Percentiles rank a stretch among this genome's conserved stretches.
Conservation (phyloP, 1,284 basidiomycete species). For the Xerocomus nothofagi region DNA sequence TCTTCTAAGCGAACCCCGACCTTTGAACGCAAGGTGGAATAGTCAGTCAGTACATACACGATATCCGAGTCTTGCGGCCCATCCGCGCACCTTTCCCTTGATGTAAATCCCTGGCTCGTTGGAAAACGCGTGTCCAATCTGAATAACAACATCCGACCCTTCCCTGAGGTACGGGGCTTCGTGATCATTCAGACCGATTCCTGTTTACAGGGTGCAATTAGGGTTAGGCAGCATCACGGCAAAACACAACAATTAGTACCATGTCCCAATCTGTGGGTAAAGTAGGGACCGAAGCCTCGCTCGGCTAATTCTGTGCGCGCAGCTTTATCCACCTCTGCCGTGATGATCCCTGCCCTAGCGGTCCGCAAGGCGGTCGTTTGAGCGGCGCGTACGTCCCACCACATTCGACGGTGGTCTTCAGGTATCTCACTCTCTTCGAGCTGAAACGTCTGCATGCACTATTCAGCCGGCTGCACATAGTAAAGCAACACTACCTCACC, state of each 20-base stretch:
- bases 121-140: conserved; percentile 73
- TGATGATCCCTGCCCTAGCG: conserved; percentile 51
- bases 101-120: conserved; percentile 87
- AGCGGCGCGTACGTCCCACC: conserved; percentile 67
- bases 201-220: conserved; percentile 37
- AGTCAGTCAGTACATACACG: conserved; percentile 3
- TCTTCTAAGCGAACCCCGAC: conserved; percentile 81
- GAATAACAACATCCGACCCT: conserved; percentile 58
- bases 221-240: conserved; percentile 2
- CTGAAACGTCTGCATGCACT: conserved; percentile 60
- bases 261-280: conserved; percentile 82
- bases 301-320: conserved; percentile 57
- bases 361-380: conserved; percentile 56
- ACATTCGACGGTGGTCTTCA: conserved; percentile 54
- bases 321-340: conserved; percentile 61
- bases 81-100: conserved; percentile 55
- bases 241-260: conserved; percentile 45
- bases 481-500: conserved; percentile 41
- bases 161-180: conserved; percentile 80
- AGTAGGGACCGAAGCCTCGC: conserved; percentile 56
- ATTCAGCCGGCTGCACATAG: background rate
- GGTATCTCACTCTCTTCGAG: conserved; percentile 59
- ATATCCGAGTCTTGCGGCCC: background rate
- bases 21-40: conserved; percentile 36
- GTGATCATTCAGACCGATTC: conserved; percentile 82